phyloP scores from a whole-genome alignment of 2,329 filamentous ascomycete genomes.

The Tolypocladium tundrense region DNA sequence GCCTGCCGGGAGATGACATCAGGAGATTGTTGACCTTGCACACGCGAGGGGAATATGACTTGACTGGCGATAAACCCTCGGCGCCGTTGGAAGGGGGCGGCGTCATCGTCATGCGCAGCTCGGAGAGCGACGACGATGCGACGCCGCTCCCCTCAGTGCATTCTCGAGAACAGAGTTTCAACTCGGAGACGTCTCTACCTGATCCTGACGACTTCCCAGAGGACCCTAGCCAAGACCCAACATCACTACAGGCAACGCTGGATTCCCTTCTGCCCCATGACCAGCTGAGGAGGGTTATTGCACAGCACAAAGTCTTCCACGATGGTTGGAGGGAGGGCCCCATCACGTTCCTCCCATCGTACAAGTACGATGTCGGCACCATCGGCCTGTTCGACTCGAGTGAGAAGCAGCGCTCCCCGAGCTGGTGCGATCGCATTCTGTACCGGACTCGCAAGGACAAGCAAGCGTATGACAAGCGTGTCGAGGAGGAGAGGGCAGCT shows the following conservation, averaged over 20 bases:
- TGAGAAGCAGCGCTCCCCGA: constrained; percentile 85
- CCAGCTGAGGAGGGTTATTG: constrained; percentile 68
- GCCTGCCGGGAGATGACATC: constrained; percentile 83
- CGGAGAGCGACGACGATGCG: constrained; percentile 37
- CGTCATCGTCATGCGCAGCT: constrained; percentile 35
- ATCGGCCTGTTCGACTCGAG: constrained; percentile 88
- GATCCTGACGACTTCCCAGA: constrained; percentile 57
- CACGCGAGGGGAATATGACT: constrained; percentile 65
- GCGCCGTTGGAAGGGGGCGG: constrained; percentile 33
- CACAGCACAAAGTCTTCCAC: constrained; percentile 68
- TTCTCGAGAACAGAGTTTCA: constrained; percentile 24
- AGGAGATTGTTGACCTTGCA: constrained; percentile 74
- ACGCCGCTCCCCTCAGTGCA: constrained; percentile 22
- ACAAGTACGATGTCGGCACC: constrained; percentile 96
- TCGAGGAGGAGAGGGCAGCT: constrained; percentile 54
- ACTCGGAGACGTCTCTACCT: constrained; percentile 35
- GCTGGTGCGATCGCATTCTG: constrained; percentile 93
- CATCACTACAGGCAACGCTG: constrained; percentile 79
- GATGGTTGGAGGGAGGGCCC: constrained; percentile 87
- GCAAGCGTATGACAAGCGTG: constrained; percentile 51
- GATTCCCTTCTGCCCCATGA: constrained; percentile 83
- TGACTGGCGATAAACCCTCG: constrained; percentile 29
- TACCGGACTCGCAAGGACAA: constrained; percentile 69
- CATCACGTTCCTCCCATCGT: constrained; percentile 84
- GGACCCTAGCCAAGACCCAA: constrained; percentile 66